Percentiles rank a stretch among this genome's conserved stretches.
These are phyloP conservation scores for Colletotrichum kahawae DNA, from an alignment of 2,329 filamentous ascomycete species.

Conservation along the genomic window DNA sequence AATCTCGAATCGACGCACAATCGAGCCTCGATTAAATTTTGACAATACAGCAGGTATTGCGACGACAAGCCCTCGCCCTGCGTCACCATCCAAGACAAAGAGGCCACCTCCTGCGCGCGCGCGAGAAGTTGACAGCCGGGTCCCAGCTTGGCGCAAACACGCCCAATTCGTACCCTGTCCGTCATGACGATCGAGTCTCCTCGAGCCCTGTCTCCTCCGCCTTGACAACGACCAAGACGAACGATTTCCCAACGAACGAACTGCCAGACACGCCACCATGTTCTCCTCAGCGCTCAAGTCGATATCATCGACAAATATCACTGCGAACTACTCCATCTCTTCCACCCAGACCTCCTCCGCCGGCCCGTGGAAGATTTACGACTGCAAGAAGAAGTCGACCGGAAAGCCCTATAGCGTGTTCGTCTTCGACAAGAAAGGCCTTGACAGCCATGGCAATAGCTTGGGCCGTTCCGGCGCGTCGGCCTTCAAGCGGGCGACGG, in stretches of 20 bases:
- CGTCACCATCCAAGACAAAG: slow-evolving; percentile 5
- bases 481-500: slow-evolving; percentile 78
- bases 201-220: slow-evolving; percentile 14
- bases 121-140: background rate
- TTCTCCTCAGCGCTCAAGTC: slow-evolving; percentile 94
- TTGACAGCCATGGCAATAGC: slow-evolving; percentile 72
- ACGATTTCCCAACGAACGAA: background rate
- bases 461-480: slow-evolving; percentile 68
- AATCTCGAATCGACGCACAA: background rate
- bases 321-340: slow-evolving; percentile 86
- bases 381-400: slow-evolving; percentile 95
- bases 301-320: slow-evolving; percentile 88
- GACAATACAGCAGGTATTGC: background rate
- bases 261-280: slow-evolving; percentile 50
- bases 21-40: background rate
- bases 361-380: slow-evolving; percentile 96
- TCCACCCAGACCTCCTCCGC: slow-evolving; percentile 77
- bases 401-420: slow-evolving; percentile 91
- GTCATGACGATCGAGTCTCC: slow-evolving; percentile 25
- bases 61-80: background rate
- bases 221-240: slow-evolving; percentile 14
- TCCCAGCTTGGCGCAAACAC: slow-evolving; percentile 15
- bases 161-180: background rate
- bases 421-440: slow-evolving; percentile 87
- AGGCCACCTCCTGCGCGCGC: background rate